Base-by-base conservation (phyloP, 1,284 basidiomycete genomes). In the Cryptococcus amylolentus region DNA sequence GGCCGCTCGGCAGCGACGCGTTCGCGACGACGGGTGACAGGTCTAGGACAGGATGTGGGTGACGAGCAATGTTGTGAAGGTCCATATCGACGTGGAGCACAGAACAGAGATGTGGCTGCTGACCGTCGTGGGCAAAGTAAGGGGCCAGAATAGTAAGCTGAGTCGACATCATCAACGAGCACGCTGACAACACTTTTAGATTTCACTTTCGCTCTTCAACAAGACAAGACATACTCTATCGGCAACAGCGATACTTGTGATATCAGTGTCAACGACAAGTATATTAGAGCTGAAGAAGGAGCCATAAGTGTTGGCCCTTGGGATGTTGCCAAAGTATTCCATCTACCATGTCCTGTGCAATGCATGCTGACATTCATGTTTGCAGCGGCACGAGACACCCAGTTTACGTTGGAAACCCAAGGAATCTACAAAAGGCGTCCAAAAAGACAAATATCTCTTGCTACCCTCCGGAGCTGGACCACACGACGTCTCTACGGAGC, bases 141-240 rank as follows among this genome's bases (percentile, higher is more conserved):
- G 72, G 42, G 73, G 72, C 5, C 73, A 73, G 56, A 49, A 39
- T 7, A 52, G 73, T 75, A 44, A 63, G 69, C 54, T 9, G 16
- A 10, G 6, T 14, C 4, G 38, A 10, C 26, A 28, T 20, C 39
- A 47, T 27, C 20, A 1, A 26, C 43, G 3, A 52, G 42, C 50
- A 47, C 20, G 44, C 49, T 7, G 5, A 20, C 13, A 23, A 10
- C 18, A 26, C 38, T 13, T 23, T 8, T 57, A 76, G 73, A 63
- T 37, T 76, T 71, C 63, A 68, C 69, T 6, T 73, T 73, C 35
- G 71, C 58, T 10, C 62, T 76, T 12, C 65, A 72, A 53, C 69
- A 69, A 50, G 56, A 61, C 31, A 61, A 56, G 40, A 51, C 56
- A n/a, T 76, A 74, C 49, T 59, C 61, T 14, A 55, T 76, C 3